Base-by-base conservation (phyloP, 2,329 filamentous ascomycete genomes). In the Bipolaris cookei region DNA sequence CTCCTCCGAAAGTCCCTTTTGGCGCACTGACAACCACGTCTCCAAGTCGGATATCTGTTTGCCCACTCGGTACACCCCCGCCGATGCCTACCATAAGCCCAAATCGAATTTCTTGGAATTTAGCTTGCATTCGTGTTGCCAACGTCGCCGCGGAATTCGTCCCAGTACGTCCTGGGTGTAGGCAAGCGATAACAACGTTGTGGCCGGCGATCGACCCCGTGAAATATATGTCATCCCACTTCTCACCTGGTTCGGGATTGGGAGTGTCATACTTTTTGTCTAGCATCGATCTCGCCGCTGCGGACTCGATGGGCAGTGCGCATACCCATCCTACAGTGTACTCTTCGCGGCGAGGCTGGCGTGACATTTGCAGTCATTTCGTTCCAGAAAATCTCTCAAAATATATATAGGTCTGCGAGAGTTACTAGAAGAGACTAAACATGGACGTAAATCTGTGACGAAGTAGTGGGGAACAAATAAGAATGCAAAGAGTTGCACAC, bases 61-160 rank as follows among this genome's bases (percentile, higher is more conserved):
- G 51, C 3, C 18, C 41, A 34, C 57, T 61, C 8, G 66, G 63
- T n/a, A 68, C 66, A 20, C 68, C 68, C 25, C 76, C 75, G 0
- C 76, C 79, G 35, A 82, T 77, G 16, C 79, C 79, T 0, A 82
- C 78, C 71, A 82, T 74, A 1, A 82, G 66, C 2, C 72, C 73
- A 37, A 81, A 69, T 18, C 63, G 68, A 30, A 80, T 76, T 1
- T 20, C 37, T 5, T 47, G 55, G 56, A 79, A 80, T 4, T 67
- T 69, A 5, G 59, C 48, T 13, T 54, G 51, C 66, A 78, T 74
- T 16, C 70, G 58, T 21, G 56, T 68, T 1, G 72, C 73, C 2
- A 74, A 71, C 2, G 61, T 62, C 8, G 76, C 74, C 1, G 77
- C 73, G 3, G 72, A 53, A 42, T 53, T 71, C 8, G 56, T 77